Evolutionary conservation across 495 filamentous ascomycete genomes (phyloP).

Genomic region (Chaetomidium leptoderma): DNA sequence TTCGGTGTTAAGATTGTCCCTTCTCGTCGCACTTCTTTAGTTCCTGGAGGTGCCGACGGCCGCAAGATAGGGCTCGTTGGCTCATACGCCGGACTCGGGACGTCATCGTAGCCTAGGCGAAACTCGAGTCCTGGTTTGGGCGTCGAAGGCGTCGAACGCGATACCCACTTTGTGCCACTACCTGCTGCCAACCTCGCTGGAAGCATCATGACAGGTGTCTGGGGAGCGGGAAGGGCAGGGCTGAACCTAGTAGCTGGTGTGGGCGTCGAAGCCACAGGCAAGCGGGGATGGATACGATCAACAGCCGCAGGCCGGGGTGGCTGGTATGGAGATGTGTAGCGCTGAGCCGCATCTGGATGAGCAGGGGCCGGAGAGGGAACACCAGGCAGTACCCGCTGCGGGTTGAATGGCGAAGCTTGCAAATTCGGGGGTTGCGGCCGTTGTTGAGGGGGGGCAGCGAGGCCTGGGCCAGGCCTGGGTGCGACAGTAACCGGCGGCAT

Average conservation of each 20-base stretch:
- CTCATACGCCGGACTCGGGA: conserved; percentile 43
- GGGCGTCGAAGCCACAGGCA: conserved; percentile 18
- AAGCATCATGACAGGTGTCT: conserved; percentile 19
- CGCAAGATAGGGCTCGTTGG: conserved; percentile 41
- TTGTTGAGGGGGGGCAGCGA: conserved; percentile 26
- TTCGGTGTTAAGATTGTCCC: conserved; percentile 11
- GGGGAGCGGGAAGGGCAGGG: conserved; percentile 18
- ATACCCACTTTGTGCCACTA: conserved; percentile 48
- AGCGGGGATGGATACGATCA: conserved; percentile 21
- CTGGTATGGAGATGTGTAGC: conserved; percentile 42
- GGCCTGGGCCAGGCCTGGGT: conserved; percentile 18
- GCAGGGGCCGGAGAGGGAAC: conserved; percentile 8
- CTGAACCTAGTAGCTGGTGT: conserved; percentile 21
- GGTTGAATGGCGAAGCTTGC: conserved; percentile 30
- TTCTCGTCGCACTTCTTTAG: neutral
- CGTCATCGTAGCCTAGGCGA: conserved; percentile 29
- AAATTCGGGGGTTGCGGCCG: conserved; percentile 17
- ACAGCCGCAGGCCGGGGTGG: conserved; percentile 34
- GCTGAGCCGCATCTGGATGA: conserved; percentile 26
- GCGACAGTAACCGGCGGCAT: conserved; percentile 23
- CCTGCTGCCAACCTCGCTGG: conserved; percentile 26
- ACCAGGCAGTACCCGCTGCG: conserved; percentile 11
- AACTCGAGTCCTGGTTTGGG: conserved; percentile 28
- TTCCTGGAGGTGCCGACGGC: conserved; percentile 1
- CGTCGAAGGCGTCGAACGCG: conserved; percentile 44